Conservation (phyloP, 768 basidiomycete genomes). For the Mycena filopes region DNA sequence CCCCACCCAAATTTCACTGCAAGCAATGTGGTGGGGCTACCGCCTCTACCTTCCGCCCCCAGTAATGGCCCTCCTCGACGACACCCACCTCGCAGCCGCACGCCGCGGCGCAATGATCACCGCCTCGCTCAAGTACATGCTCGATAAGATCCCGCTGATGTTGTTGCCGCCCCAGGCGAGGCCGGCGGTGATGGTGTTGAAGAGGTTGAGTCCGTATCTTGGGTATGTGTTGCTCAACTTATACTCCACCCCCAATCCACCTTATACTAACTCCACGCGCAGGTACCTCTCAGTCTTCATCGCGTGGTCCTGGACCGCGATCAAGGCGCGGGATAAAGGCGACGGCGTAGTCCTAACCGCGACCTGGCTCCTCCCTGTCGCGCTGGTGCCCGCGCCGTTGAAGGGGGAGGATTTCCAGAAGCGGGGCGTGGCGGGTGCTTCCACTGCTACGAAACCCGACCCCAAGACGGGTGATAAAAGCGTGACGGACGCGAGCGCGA, state of each 20-base stretch:
- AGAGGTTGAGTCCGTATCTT: constrained; percentile 69
- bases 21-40: constrained; percentile 77
- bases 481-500: too few relatives aligned
- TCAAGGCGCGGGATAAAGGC: constrained; percentile 76
- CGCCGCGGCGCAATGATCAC: constrained; percentile 82
- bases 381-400: constrained; percentile 81
- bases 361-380: constrained; percentile 84
- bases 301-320: constrained; percentile 81
- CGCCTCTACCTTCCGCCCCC: constrained; percentile 80
- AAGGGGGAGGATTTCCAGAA: constrained; percentile 46
- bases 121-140: constrained; percentile 76
- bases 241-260: too few relatives aligned
- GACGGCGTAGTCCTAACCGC: constrained; percentile 85
- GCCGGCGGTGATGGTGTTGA: constrained; percentile 67
- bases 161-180: constrained; percentile 71
- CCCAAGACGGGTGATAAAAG: too few relatives aligned
- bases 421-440: too few relatives aligned
- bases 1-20: constrained; percentile 74
- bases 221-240: too few relatives aligned
- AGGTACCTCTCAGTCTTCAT: constrained; percentile 83
- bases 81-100: constrained; percentile 71
- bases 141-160: constrained; percentile 70
- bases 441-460: too few relatives aligned
- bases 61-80: constrained; percentile 71
- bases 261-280: too few relatives aligned